phyloP scores from a whole-genome alignment of 164 flowering plant genomes.

The Platanus orientalis region DNA sequence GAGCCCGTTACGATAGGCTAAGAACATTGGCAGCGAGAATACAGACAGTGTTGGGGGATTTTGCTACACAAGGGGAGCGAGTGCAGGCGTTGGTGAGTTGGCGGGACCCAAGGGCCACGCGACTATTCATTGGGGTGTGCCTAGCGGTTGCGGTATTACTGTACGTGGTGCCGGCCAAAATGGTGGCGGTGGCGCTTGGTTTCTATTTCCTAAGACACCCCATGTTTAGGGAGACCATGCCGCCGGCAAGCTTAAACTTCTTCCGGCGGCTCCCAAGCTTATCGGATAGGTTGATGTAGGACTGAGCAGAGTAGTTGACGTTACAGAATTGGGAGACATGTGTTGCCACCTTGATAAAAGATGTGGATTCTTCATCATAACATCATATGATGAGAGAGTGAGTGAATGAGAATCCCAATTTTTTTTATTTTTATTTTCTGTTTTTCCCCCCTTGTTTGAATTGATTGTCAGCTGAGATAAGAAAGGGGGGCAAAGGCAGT shows the following conservation, averaged over 20 bases:
- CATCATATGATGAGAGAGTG: no score
- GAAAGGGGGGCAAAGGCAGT: no score
- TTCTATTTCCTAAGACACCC: constrained; percentile 92
- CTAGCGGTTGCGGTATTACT: constrained; percentile 52
- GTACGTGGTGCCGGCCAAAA: constrained; percentile 80
- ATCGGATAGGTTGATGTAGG: constrained; percentile 78
- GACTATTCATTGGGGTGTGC: constrained; percentile 71
- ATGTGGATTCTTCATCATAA: no score
- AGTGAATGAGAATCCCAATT: no score
- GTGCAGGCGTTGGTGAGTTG: constrained; percentile 90
- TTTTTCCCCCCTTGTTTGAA: no score
- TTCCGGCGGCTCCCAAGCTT: constrained; percentile 89
- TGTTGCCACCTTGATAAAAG: no score
- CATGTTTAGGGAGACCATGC: constrained; percentile 94
- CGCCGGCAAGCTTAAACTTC: constrained; percentile 82
- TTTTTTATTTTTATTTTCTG: no score
- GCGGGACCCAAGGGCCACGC: constrained; percentile 96
- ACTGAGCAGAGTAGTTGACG: no score
- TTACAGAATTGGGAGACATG: no score
- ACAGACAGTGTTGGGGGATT: constrained; percentile 84
- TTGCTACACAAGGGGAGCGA: constrained; percentile 94
- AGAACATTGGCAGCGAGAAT: constrained; percentile 74
- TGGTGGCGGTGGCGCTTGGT: constrained; percentile 96
- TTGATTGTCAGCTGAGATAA: no score
- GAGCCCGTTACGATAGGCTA: constrained; percentile 75